These are phyloP conservation scores for Prunus yedoensis DNA, from an alignment of 331 rosid genomes.

Conservation along the genomic window DNA sequence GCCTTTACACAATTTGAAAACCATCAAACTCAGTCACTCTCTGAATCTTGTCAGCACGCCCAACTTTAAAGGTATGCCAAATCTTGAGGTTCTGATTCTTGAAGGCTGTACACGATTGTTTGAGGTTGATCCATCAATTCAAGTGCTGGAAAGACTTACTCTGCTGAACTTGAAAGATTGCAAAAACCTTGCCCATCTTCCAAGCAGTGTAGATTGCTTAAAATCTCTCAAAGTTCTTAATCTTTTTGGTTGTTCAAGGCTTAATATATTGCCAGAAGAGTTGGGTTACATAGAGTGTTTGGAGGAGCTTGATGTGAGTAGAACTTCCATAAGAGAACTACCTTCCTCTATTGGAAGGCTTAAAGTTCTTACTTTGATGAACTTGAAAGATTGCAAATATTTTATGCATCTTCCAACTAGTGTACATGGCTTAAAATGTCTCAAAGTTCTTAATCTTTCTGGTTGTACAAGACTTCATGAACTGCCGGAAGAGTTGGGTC, in stretches of 20 bases:
- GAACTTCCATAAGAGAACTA: too few species aligned
- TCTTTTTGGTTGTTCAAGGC: conserved; percentile 1
- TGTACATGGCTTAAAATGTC: too few species aligned
- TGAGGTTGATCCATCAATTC: not conserved
- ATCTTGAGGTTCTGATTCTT: conserved; percentile 14
- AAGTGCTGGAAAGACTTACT: not conserved
- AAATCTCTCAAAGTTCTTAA: not conserved
- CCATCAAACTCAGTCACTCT: too few species aligned
- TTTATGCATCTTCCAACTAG: not conserved
- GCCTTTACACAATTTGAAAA: too few species aligned
- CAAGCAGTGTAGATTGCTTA: not conserved
- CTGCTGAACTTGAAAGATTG: not conserved
- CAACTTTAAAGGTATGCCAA: not conserved
- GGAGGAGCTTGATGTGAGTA: not conserved
- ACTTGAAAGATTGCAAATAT: not conserved
- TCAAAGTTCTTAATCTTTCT: not conserved
- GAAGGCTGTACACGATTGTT: not conserved
- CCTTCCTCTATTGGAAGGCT: too few species aligned
- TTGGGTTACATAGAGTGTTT: not conserved
- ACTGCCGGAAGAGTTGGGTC: not conserved
- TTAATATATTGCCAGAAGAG: not conserved
- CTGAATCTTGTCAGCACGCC: too few species aligned
- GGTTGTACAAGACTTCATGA: not conserved
- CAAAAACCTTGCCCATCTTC: not conserved
- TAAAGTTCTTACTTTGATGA: not conserved